phyloP scores from a whole-genome alignment of 495 filamentous ascomycete species.

The Aspergillus sparsus region DNA sequence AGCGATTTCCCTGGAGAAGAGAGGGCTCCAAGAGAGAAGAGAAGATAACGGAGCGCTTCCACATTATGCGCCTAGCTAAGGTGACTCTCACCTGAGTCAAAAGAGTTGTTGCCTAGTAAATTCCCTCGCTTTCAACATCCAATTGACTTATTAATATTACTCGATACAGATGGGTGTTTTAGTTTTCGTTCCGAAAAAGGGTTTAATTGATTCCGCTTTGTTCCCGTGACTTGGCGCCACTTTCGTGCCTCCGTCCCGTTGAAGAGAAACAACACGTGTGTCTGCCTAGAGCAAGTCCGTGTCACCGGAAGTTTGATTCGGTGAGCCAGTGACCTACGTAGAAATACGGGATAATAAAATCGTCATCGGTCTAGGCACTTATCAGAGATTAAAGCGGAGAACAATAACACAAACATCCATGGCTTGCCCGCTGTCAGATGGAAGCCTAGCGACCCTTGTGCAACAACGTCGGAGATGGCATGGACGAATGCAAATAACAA shows the following conservation, averaged over 20 bases:
- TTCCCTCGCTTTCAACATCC: no score
- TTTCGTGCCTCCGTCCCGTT: slow-evolving; percentile 31
- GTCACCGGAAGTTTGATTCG: not conserved
- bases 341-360: slow-evolving; percentile 11
- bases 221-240: slow-evolving; percentile 43
- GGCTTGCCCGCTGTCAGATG: slow-evolving; percentile 16
- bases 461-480: slow-evolving; percentile 24
- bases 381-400: not conserved
- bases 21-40: slow-evolving; percentile 26
- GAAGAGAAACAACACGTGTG: slow-evolving; percentile 14
- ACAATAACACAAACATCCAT: slow-evolving; percentile 13
- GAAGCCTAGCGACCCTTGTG: slow-evolving; percentile 21
- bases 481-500: slow-evolving; percentile 9
- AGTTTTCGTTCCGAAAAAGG: slow-evolving; percentile 4
- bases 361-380: slow-evolving; percentile 15
- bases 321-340: not conserved
- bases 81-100: not conserved
- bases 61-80: slow-evolving; percentile 30
- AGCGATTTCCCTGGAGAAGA: slow-evolving; percentile 36
- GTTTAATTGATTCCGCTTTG: slow-evolving; percentile 16
- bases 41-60: slow-evolving; percentile 31
- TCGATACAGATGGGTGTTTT: not conserved
- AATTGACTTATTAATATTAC: not conserved
- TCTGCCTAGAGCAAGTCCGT: slow-evolving; percentile 22
- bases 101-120: not conserved